A percentile compares a stretch with the other conserved stretches of the same genome.
phyloP scores from a whole-genome alignment of 2,329 filamentous ascomycete species.

The Lachnellula willkommii region DNA sequence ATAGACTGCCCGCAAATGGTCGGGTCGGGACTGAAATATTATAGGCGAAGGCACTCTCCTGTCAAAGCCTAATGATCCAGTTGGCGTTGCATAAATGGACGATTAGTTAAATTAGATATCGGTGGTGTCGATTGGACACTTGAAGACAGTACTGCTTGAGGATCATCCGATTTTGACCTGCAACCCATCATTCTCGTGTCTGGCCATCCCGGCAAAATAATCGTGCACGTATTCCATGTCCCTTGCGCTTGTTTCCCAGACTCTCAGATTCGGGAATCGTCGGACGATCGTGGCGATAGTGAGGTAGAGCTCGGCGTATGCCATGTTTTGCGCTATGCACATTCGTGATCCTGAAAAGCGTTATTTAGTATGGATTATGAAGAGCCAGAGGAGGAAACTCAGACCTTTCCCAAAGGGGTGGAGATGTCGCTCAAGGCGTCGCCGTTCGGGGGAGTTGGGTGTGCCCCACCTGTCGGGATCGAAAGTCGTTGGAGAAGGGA shows the following conservation, averaged over 20 bases:
- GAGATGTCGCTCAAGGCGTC: constrained; percentile 4
- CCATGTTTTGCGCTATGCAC: constrained; percentile 3
- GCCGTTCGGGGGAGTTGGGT: background rate
- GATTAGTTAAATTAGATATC: no score
- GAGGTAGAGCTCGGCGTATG: constrained; percentile 16
- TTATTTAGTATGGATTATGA: background rate
- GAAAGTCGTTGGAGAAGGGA: constrained; percentile 2
- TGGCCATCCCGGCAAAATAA: constrained; percentile 5
- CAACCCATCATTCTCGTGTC: constrained; percentile 3
- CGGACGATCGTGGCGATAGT: constrained; percentile 2
- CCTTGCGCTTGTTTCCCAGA: constrained; percentile 1
- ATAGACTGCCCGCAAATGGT: no score
- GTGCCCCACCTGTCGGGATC: constrained; percentile 4
- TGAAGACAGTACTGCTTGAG: no score
- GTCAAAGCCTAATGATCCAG: no score
- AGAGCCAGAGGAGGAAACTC: background rate
- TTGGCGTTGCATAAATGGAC: no score
- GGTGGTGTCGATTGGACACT: no score
- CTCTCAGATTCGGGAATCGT: constrained; percentile 2
- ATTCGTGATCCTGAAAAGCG: background rate
- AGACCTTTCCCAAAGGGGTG: constrained; percentile 8
- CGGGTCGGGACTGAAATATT: no score
- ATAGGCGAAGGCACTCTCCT: no score
- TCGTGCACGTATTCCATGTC: constrained; percentile 8
- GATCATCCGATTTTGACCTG: constrained; percentile 1